phyloP scores from a whole-genome alignment of 768 basidiomycete species.

The Amanita molliuscula region DNA sequence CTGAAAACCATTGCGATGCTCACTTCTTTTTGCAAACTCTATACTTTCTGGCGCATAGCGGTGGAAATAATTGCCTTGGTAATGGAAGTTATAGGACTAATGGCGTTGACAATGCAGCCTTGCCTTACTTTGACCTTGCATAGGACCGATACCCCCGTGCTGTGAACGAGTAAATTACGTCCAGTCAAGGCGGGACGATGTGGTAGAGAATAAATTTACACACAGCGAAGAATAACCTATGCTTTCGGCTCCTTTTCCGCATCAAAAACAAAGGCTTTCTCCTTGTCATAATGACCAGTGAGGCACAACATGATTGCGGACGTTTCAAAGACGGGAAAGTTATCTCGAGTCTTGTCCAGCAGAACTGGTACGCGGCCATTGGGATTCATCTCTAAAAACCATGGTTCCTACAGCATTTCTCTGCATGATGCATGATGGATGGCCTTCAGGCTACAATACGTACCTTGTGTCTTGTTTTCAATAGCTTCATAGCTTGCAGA shows the following conservation, averaged over 20 bases:
- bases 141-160: constrained; percentile 81
- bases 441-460: background rate
- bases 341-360: constrained; percentile 46
- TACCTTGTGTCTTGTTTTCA: background rate
- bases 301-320: constrained; percentile 79
- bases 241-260: constrained; percentile 40
- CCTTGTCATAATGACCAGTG: constrained; percentile 68
- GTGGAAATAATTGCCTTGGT: constrained; percentile 64
- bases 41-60: constrained; percentile 46
- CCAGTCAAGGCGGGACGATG: background rate
- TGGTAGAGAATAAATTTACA: background rate
- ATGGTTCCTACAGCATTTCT: constrained; percentile 32
- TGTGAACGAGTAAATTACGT: constrained; percentile 14
- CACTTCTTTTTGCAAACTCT: background rate
- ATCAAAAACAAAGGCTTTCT: constrained; percentile 61
- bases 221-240: constrained; percentile 80
- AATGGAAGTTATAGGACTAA: background rate
- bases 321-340: constrained; percentile 66
- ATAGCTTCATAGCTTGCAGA: too few species aligned
- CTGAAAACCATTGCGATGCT: background rate
- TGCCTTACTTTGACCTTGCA: constrained; percentile 58
- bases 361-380: constrained; percentile 66
- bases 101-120: background rate
- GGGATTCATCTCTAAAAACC: constrained; percentile 69
- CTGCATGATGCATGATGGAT: constrained; percentile 18